These are phyloP conservation scores for Dalbergia cultrata DNA, from an alignment of 306 rosid genomes.

Conservation along the genomic window DNA sequence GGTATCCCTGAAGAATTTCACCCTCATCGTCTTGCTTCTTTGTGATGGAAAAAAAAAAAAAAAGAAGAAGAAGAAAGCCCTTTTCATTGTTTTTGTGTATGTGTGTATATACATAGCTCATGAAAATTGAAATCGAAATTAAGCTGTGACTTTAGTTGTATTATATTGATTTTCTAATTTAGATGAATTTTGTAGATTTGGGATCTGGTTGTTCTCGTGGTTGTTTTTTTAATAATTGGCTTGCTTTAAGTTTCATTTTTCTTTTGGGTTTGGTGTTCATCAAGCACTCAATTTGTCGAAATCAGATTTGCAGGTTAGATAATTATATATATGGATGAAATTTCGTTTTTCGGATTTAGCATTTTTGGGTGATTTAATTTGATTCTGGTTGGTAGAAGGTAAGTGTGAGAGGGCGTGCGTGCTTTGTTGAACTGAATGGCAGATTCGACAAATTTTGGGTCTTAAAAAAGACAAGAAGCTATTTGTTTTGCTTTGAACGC, in stretches of 20 bases:
- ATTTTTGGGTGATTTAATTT: not conserved
- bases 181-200: conserved; percentile 36
- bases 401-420: not conserved
- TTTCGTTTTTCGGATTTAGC: not conserved
- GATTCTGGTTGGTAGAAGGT: not conserved
- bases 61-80: no score
- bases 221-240: not conserved
- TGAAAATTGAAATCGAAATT: not conserved
- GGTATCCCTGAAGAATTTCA: conserved; percentile 80
- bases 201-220: conserved; percentile 17
- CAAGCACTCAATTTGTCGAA: not conserved
- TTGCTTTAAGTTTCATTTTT: not conserved
- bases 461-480: not conserved
- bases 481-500: conserved; percentile 4
- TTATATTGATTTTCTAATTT: conserved; percentile 26
- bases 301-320: not conserved
- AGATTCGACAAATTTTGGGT: not conserved
- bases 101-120: conserved; percentile 36
- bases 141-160: conserved; percentile 33
- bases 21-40: conserved; percentile 37
- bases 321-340: not conserved
- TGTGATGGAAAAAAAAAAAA: conserved; percentile 3
- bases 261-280: not conserved
- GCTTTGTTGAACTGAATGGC: not conserved
- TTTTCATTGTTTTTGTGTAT: not conserved